These are phyloP conservation scores for Ganoderma boninense DNA, from an alignment of 1,284 basidiomycete species.

Conservation along the genomic window DNA sequence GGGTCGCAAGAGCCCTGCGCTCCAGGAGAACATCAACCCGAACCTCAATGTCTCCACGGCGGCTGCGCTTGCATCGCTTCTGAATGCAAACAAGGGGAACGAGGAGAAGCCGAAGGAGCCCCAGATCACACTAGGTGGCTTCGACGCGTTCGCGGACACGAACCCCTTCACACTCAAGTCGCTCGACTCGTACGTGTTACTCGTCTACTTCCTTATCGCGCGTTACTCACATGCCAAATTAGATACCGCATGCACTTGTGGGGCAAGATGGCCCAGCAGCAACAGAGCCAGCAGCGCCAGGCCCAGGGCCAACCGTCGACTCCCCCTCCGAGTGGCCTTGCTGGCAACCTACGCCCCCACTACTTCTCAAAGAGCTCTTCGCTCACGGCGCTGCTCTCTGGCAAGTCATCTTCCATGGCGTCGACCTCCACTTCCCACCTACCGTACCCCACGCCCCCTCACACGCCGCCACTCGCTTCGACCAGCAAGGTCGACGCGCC, in stretches of 20 bases:
- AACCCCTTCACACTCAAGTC: slow-evolving; percentile 86
- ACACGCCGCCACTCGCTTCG: slow-evolving; percentile 36
- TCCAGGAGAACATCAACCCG: slow-evolving; percentile 88
- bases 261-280: slow-evolving; percentile 75
- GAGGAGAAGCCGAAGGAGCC: slow-evolving; percentile 37
- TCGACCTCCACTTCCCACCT: slow-evolving; percentile 23
- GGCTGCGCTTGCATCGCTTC: slow-evolving; percentile 24
- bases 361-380: slow-evolving; percentile 53
- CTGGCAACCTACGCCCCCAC: slow-evolving; percentile 61
- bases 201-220: slow-evolving; percentile 8
- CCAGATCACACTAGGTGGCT: slow-evolving; percentile 41
- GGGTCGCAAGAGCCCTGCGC: slow-evolving; percentile 39
- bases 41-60: slow-evolving; percentile 56
- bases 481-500: slow-evolving; percentile 34
- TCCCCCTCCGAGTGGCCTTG: slow-evolving; percentile 53
- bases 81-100: slow-evolving; percentile 18
- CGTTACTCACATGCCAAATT: slow-evolving; percentile 9
- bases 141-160: slow-evolving; percentile 77
- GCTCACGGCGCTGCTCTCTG: slow-evolving; percentile 56
- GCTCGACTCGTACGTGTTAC: slow-evolving; percentile 69
- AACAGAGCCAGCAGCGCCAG: slow-evolving; percentile 35
- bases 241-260: slow-evolving; percentile 87
- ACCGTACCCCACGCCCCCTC: slow-evolving; percentile 44
- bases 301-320: slow-evolving; percentile 41
- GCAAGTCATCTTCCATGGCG: slow-evolving; percentile 45